phyloP scores from a whole-genome alignment of 352 stramenopile genomes.

The Phytophthora citricola region DNA sequence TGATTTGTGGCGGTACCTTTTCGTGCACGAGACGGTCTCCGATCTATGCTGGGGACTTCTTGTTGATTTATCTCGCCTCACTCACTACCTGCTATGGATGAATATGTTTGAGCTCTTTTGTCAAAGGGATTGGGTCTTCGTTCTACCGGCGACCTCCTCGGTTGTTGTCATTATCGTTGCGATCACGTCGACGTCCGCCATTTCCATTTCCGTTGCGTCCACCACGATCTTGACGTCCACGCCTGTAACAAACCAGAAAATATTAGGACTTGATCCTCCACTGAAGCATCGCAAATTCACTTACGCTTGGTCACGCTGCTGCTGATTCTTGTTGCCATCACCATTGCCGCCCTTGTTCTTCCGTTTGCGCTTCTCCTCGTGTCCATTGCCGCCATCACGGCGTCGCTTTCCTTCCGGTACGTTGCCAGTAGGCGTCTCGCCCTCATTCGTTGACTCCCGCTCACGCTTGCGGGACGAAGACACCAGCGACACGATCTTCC shows the following conservation, averaged over 20 bases:
- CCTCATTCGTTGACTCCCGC: constrained; percentile 41
- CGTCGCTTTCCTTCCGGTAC: constrained; percentile 52
- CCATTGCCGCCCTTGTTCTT: constrained; percentile 5
- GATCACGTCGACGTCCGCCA: constrained; percentile 40
- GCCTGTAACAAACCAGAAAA: constrained; percentile 18
- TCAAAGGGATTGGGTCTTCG: too few species aligned
- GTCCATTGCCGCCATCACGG: constrained; percentile 41
- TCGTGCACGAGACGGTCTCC: constrained; percentile 19
- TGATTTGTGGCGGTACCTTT: constrained; percentile 19
- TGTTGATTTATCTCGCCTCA: constrained; percentile 21
- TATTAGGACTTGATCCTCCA: constrained; percentile 2
- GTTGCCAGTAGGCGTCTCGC: constrained; percentile 10
- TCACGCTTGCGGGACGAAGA: constrained; percentile 77
- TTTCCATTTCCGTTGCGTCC: constrained; percentile 23
- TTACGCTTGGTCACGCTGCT: constrained; percentile 69
- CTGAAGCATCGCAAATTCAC: constrained; percentile 11
- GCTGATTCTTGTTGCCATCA: constrained; percentile 37
- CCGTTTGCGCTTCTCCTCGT: neutral
- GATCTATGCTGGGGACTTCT: constrained; percentile 2
- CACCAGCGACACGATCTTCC: constrained; percentile 85
- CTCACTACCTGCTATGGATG: constrained; percentile 16
- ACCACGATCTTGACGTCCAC: constrained; percentile 41
- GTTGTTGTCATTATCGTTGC: constrained; percentile 49
- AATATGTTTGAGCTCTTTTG: constrained; percentile 8
- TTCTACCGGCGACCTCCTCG: constrained; percentile 53